Conservation (phyloP, 345 rosid species). For the Camelina hispida region DNA sequence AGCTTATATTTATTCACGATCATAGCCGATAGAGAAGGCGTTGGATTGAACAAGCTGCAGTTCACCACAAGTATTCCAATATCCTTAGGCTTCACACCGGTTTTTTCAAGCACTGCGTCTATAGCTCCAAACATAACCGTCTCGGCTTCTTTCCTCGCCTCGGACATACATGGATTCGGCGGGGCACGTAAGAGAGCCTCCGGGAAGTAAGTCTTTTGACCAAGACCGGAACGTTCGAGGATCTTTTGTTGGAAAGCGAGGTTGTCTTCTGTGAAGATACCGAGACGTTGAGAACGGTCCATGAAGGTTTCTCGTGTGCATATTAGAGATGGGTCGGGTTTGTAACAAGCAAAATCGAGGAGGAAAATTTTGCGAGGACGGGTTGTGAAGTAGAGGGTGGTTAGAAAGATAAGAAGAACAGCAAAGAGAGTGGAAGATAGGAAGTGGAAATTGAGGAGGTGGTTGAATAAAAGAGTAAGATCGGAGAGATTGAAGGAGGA, state of each 20-base stretch:
- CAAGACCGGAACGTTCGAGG: slow-evolving; percentile 77
- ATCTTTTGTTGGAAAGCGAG: slow-evolving; percentile 83
- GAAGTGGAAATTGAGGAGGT: slow-evolving; percentile 56
- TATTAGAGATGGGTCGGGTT: slow-evolving; percentile 58
- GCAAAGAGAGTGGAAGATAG: slow-evolving; percentile 52
- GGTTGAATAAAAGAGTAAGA: slow-evolving; percentile 52
- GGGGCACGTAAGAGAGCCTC: slow-evolving; percentile 59
- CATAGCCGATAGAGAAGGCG: slow-evolving; percentile 57
- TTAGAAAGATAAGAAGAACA: slow-evolving; percentile 52
- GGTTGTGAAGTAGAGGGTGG: slow-evolving; percentile 69
- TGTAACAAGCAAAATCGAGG: slow-evolving; percentile 76
- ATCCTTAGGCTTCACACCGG: slow-evolving; percentile 48
- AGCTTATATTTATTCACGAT: slow-evolving; percentile 56
- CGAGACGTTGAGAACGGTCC: slow-evolving; percentile 52
- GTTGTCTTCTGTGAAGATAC: slow-evolving; percentile 63
- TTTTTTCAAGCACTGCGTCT: slow-evolving; percentile 53
- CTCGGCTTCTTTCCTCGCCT: slow-evolving; percentile 55
- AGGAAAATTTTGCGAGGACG: slow-evolving; percentile 71
- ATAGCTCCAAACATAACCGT: slow-evolving; percentile 56
- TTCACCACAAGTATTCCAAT: slow-evolving; percentile 58
- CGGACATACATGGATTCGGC: slow-evolving; percentile 46
- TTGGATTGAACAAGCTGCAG: slow-evolving; percentile 59
- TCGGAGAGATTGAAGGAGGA: slow-evolving; percentile 50
- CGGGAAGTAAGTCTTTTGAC: slow-evolving; percentile 77
- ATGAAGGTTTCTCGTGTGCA: slow-evolving; percentile 69